These are phyloP conservation scores for Mortierella sp. DNA, from an alignment of 371 early-diverging fungal species.

Conservation along the genomic window DNA sequence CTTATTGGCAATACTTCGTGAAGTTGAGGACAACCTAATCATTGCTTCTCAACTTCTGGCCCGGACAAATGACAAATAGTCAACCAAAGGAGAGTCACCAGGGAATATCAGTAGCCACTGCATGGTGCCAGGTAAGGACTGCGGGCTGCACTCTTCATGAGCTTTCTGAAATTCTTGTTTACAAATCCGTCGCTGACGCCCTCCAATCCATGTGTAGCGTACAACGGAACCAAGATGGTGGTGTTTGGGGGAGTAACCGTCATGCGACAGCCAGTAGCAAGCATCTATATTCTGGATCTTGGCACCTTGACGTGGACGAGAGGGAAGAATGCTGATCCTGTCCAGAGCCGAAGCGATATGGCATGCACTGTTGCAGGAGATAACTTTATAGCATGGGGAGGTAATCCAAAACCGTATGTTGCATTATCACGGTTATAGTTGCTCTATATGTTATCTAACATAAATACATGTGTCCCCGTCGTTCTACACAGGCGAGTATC, in stretches of 20 bases:
- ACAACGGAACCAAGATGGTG: conserved; percentile 2
- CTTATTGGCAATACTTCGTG: too few relatives aligned
- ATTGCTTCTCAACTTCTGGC: too few relatives aligned
- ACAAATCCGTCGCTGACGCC: neutral
- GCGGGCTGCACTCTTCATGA: neutral
- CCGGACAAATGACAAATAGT: neutral
- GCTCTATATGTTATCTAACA: too few relatives aligned
- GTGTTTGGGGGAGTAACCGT: conserved; percentile 1
- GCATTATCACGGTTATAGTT: too few relatives aligned
- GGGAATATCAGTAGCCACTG: neutral
- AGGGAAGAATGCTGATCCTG: neutral
- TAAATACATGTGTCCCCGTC: too few relatives aligned
- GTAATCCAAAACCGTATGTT: too few relatives aligned
- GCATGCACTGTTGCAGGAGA: conserved; percentile 3
- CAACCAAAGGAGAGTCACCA: neutral
- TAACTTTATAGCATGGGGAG: conserved; percentile 8
- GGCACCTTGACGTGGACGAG: neutral
- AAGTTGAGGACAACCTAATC: too few relatives aligned
- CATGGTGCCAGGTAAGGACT: conserved; percentile 16
- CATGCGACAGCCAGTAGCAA: neutral
- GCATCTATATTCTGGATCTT: conserved; percentile 2
- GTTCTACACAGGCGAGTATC: neutral
- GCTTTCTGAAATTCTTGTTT: neutral
- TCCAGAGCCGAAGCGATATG: neutral
- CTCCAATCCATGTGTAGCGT: neutral